Evolutionary conservation across 1,284 basidiomycete species (phyloP), one percentile per base, ranked within the genome.

Genomic region (Ustilago vetiveriae): DNA sequence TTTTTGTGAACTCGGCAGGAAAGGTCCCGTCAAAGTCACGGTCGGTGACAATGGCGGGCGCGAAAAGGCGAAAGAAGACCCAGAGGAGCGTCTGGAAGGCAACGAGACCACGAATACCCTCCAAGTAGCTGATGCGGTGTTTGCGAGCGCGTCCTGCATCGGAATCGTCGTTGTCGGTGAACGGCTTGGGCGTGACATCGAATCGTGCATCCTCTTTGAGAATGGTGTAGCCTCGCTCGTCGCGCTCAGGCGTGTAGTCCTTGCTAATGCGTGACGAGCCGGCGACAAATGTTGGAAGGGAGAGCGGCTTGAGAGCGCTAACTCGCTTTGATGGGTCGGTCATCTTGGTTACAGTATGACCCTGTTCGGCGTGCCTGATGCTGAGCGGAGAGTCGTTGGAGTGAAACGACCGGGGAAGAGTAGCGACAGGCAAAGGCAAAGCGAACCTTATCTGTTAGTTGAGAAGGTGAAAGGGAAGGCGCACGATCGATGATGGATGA

Each of bases 1-100:
- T 60, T 52, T 59, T 57, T 11, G 63, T 57, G 42, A 73, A 72
- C n/a, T 50, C 63, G 32, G 72, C 72, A 7, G 72, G 72, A 43
- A 58, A 60, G 7, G 52, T 62, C 32, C 64, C 64, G 37, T 68
- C 63, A 6, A 46, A 21, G 14, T 74, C 72, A 29, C 67, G 66
- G n/a, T 71, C 67, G 3, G 67, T 67, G 3, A 68, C 65, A 16
- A 74, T 53, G 0, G 72, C 72, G 11, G 74, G 72, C 4, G 72
- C 68, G 23, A 76, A 69, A 46, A 72, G 51, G 23, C 72, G 63
- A 54, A 76, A 75, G 37, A 76, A 76, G 53, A 69, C 42, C 56
- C 57, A 76, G 36, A 76, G 69, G 10, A 74, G 55, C 7, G 65
- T 68, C 19, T 76, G 63, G 17, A 76, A 50, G 7, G 58, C 74